Evolutionary conservation across 768 basidiomycete genomes (phyloP), one percentile per base, ranked within the genome.

Genomic region (Russula sp.): DNA sequence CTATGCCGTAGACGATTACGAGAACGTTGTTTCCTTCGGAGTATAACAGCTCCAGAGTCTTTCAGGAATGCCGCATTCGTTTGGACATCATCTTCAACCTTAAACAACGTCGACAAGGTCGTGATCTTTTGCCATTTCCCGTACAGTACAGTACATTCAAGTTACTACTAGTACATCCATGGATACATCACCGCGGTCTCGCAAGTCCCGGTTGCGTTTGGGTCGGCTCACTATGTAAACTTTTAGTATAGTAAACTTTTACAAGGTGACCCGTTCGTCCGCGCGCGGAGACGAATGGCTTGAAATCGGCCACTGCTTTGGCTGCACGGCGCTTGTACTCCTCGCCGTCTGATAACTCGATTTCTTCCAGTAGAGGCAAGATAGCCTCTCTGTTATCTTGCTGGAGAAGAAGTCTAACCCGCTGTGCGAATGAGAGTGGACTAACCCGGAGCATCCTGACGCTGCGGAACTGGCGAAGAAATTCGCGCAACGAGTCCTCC

Each of bases 81-180:
- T n/a, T n/a, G n/a, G n/a, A n/a, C n/a, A n/a, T n/a, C n/a, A n/a
- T n/a, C n/a, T n/a, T n/a, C n/a, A n/a, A n/a, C n/a, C n/a, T n/a
- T n/a, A n/a, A n/a, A n/a, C 75, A 16, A 87, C 71, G 49, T 83
- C 76, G 3, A 87, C 78, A 65, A 83, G 78, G 0, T 75, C 70
- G 52, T 80, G 73, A 24, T 69, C 72, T 14, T 73, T 74, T n/a
- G n/a, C n/a, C n/a, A n/a, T n/a, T n/a, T n/a, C n/a, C n/a, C n/a
- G n/a, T n/a, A n/a, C n/a, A n/a, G n/a, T n/a, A n/a, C n/a, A n/a
- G n/a, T 5, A 30, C 28, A 30, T 30, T 30, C 44, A 34, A 34
- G 34, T 34, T 34, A 34, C 34, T 34, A 34, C 6, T 34, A 34
- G 34, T 30, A 34, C 8, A 34, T 34, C 34, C 34, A 34, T 34